Evolutionary conservation across 306 rosid species (phyloP), one percentile per base, ranked within the genome.

Genomic region (Trifolium subterraneum): DNA sequence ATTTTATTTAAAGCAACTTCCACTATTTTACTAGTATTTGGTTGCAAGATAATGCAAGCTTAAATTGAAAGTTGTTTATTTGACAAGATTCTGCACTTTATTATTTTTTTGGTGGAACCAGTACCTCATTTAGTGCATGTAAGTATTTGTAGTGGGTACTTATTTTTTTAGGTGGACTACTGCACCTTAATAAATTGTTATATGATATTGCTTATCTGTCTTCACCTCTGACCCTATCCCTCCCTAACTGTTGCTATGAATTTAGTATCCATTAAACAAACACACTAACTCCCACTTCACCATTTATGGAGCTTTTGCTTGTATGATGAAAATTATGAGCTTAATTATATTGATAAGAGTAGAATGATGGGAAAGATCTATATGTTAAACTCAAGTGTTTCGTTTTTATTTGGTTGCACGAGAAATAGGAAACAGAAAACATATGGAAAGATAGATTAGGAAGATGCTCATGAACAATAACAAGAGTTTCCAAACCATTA

Each of bases 1-100:
- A 70, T 72, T 77, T 72, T 56, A 70, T 72, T 75, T 75, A 74
- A 84, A 77, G 72, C 72, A 64, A 68, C 64, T 68, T 66, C 42
- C 79, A 45, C 41, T 29, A 19, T 59, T 4, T 18, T 27, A 25
- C 36, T 13, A 29, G 35, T 0, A 42, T 68, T 73, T 56, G 29
- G 5, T 51, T 71, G 52, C 64, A 59, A 79, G 16, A 36, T 72
- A 25, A 47, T 50, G 68, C 29, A 23, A 33, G 62, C 72, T 75
- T 2, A 10, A 45, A 72, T 27, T 59, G 5, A 13, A 15, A 60
- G 41, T 14, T 60, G 35, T 56, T 73, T 20, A 74, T 62, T 3
- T 33, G 63, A 71, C 42, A 10, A 4, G 44, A 35, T 38, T 6
- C 18, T 15, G 10, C 48, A 19, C 15, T 44, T 44, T 44, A 12